Percentiles rank a stretch among this genome's conserved stretches.
Evolutionary conservation across 352 stramenopile genomes (phyloP).

Genomic region (Phytophthora brassicae): DNA sequence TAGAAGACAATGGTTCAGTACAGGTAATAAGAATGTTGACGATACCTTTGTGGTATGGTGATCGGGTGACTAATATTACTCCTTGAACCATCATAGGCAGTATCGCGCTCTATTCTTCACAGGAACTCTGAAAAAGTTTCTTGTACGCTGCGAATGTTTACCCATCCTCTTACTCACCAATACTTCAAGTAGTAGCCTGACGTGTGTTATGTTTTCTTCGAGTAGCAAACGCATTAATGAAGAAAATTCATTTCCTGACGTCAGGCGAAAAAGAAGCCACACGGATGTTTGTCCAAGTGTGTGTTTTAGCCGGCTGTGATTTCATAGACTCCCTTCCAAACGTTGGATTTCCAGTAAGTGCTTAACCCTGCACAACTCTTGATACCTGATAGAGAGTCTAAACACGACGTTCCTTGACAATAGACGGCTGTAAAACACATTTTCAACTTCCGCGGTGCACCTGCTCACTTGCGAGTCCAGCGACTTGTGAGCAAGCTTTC

Average conservation of each 20-base stretch:
- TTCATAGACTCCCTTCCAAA: constrained; percentile 81
- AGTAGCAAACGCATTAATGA: constrained; percentile 57
- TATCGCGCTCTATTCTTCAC: constrained; percentile 61
- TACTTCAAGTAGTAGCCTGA: neutral
- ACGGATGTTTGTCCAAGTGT: constrained; percentile 84
- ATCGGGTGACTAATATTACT: neutral
- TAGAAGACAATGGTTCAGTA: constrained; percentile 62
- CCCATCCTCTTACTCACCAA: neutral
- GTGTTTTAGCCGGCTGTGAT: constrained; percentile 69
- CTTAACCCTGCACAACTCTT: neutral
- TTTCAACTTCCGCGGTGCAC: constrained; percentile 68
- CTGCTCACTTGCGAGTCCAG: constrained; percentile 53
- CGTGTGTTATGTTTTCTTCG: neutral
- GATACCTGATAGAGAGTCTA: neutral
- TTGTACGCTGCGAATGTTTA: constrained; percentile 22
- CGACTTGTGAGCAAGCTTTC: constrained; percentile 67
- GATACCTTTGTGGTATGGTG: neutral
- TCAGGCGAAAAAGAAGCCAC: constrained; percentile 57
- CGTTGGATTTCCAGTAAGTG: constrained; percentile 67
- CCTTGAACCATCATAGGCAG: constrained; percentile 27
- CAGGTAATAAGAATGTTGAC: constrained; percentile 31
- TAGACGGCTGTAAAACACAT: constrained; percentile 78
- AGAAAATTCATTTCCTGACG: constrained; percentile 63
- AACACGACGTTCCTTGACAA: neutral
- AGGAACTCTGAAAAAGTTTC: constrained; percentile 36